Evolutionary conservation across 2,329 filamentous ascomycete species (phyloP), one percentile per base, ranked within the genome.

Genomic region (Ophiostoma perfectum): DNA sequence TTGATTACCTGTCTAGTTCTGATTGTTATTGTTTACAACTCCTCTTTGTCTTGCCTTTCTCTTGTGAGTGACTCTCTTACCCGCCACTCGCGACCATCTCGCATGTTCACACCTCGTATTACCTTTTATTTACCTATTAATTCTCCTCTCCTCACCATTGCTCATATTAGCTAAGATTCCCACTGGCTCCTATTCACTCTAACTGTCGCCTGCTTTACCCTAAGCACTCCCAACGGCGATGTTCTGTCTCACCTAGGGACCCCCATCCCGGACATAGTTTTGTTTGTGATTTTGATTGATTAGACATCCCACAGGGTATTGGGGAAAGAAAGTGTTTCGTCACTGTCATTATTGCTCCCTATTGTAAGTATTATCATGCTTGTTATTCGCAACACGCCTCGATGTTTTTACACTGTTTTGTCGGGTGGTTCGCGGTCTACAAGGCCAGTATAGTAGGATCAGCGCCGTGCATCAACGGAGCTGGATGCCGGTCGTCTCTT

Each of bases 381-480:
- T 49, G 45, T 49, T n/a, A 49, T 49, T 49, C 5, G 27, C 1
- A 27, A 27, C 27, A 27, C 27, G 27, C 27, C 27, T 27, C 27
- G 27, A 27, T 27, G 27, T 27, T 2, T 27, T 27, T 27, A 2
- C 16, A 3, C 27, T 27, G 18, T 55, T 14, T 42, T 60, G 55
- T 16, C 36, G 38, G 14, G 38, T 62, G 38, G 27, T 38, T 62
- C 38, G 38, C 55, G 27, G 55, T 38, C 12, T 60, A 8, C 55
- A 60, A 14, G 55, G 49, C 49, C 49, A 55, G 27, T 55, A 55
- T n/a, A 55, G 55, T 60, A 38, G 27, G 55, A 60, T 60, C 55
- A 27, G 55, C 55, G 55, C 55, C 55, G 3, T 60, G 55, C 55
- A 60, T 60, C 55, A 11, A 60, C 55, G 55, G 14, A 55, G 49